phyloP scores from a whole-genome alignment of 1,139 yeast species.

The Magnusiomyces tetraspermus region DNA sequence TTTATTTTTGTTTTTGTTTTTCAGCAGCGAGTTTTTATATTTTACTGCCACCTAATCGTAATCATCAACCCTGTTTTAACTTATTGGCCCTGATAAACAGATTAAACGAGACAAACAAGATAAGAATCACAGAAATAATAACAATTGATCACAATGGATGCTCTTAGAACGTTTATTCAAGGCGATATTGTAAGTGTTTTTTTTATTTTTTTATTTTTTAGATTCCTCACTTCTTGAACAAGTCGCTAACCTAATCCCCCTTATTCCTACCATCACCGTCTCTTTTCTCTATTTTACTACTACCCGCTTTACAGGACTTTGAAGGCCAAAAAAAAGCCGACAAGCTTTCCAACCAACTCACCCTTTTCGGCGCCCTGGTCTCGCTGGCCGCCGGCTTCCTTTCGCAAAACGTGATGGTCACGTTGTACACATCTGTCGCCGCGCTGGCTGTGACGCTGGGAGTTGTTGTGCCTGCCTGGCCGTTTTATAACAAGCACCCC shows the following conservation, averaged over 20 bases:
- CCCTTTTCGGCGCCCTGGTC: conserved; percentile 10
- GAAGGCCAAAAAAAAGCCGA: conserved; percentile 15
- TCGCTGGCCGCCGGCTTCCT: conserved; percentile 11
- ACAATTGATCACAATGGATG: too few species aligned
- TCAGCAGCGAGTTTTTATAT: too few species aligned
- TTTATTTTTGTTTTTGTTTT: too few species aligned
- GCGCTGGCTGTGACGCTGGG: conserved; percentile 5
- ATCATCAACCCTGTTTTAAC: too few species aligned
- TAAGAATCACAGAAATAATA: too few species aligned
- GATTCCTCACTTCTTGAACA: not conserved
- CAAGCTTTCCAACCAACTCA: conserved; percentile 8
- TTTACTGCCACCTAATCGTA: too few species aligned
- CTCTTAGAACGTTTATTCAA: conserved; percentile 7
- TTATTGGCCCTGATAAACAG: too few species aligned
- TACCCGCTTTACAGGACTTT: conserved; percentile 15
- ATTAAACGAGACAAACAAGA: too few species aligned
- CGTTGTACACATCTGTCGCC: conserved; percentile 7
- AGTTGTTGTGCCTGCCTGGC: conserved; percentile 13
- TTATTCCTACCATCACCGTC: too few species aligned
- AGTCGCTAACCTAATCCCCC: not conserved
- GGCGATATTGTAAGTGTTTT: conserved; percentile 12
- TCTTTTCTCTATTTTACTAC: not conserved
- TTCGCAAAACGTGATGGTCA: conserved; percentile 10
- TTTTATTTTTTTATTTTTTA: not conserved
- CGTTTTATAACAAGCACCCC: conserved; percentile 9